Evolutionary conservation across 1,284 basidiomycete genomes (phyloP).

Genomic region (Leccinum fuscescens): DNA sequence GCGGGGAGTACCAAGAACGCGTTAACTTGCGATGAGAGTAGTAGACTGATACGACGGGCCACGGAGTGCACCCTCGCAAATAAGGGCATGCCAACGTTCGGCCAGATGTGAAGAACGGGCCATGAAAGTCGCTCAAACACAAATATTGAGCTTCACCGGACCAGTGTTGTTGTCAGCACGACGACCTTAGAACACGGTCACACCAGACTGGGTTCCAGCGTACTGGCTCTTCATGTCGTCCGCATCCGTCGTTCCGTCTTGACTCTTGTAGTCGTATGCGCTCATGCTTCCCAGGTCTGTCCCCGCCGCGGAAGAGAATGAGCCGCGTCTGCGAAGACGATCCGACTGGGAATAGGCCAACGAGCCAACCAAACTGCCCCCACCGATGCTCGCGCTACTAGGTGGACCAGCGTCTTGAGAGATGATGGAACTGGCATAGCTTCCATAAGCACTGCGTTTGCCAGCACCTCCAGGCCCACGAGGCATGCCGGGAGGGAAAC

Average conservation of each 20-base stretch:
- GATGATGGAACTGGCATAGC: constrained; percentile 88
- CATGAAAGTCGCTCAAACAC: constrained; percentile 13
- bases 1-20: constrained; percentile 11
- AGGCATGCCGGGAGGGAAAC: constrained; percentile 64
- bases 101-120: constrained; percentile 8
- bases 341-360: constrained; percentile 85
- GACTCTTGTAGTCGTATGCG: constrained; percentile 83
- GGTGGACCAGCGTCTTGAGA: constrained; percentile 80
- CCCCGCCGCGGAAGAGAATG: constrained; percentile 75
- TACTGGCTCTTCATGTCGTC: constrained; percentile 87
- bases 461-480: constrained; percentile 49
- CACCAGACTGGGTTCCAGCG: constrained; percentile 74
- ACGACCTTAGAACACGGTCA: constrained; percentile 69
- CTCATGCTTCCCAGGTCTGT: constrained; percentile 73
- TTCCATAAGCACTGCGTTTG: constrained; percentile 76
- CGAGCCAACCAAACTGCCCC: constrained; percentile 39
- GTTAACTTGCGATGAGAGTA: constrained; percentile 16
- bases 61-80: constrained; percentile 9
- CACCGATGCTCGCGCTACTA: constrained; percentile 47
- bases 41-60: constrained; percentile 8
- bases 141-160: constrained; percentile 9
- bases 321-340: constrained; percentile 61
- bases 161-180: constrained; percentile 7
- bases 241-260: constrained; percentile 71
- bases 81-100: constrained; percentile 11